Evolutionary conservation across 768 basidiomycete species (phyloP).

Genomic region (Coprinellus micaceus): DNA sequence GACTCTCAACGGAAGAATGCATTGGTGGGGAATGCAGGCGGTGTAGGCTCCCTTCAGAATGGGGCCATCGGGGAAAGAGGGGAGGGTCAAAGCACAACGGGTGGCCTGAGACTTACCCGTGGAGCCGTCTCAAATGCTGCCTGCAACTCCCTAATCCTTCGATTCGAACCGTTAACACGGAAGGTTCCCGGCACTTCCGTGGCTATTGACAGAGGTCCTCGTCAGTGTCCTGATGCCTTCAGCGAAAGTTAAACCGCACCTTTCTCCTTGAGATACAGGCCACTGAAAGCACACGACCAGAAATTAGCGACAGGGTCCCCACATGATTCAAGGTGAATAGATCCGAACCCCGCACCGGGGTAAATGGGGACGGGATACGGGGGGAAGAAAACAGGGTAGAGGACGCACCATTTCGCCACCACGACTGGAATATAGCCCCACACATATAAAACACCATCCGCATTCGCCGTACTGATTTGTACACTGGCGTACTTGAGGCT

Average conservation of each 20-base stretch:
- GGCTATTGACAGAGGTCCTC: constrained; percentile 36
- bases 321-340: background rate
- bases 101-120: constrained; percentile 58
- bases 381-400: constrained; percentile 7
- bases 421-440: constrained; percentile 97
- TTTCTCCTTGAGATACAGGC: constrained; percentile 91
- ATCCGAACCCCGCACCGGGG: no score
- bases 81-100: no score
- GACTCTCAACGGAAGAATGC: no score
- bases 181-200: constrained; percentile 94
- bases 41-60: no score
- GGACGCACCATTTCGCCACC: constrained; percentile 90
- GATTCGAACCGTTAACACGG: constrained; percentile 91
- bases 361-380: no score
- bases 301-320: constrained; percentile 4
- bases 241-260: constrained; percentile 41
- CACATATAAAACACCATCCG: constrained; percentile 78
- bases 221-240: background rate
- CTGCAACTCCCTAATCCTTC: constrained; percentile 95
- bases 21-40: no score
- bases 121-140: constrained; percentile 86
- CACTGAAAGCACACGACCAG: constrained; percentile 43
- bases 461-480: constrained; percentile 87
- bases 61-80: no score
- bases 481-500: constrained; percentile 85